These are phyloP conservation scores for Aquilaria sinensis DNA, from an alignment of 345 rosid genomes.

Conservation along the genomic window DNA sequence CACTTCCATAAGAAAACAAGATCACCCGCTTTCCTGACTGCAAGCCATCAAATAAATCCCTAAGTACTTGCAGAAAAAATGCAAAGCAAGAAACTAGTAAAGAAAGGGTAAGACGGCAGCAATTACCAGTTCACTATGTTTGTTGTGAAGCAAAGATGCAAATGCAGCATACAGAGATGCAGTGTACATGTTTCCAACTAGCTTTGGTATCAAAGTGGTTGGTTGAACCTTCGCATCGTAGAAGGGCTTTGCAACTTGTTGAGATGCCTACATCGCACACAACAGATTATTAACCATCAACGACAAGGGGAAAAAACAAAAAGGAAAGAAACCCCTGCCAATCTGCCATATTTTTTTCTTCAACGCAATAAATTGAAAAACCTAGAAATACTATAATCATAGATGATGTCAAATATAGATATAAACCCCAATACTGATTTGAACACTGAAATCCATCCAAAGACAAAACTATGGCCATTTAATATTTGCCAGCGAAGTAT, in stretches of 20 bases:
- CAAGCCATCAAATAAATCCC: slow-evolving; percentile 5
- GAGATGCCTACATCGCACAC: slow-evolving; percentile 56
- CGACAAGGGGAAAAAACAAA: slow-evolving; percentile 12
- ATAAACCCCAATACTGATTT: background rate
- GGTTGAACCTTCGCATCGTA: slow-evolving; percentile 86
- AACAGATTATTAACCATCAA: slow-evolving; percentile 7
- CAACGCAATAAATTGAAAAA: slow-evolving; percentile 11
- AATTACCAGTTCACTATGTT: slow-evolving; percentile 65
- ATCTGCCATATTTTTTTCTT: too few relatives aligned
- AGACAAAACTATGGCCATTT: background rate
- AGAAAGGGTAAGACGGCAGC: slow-evolving; percentile 6
- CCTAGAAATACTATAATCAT: background rate
- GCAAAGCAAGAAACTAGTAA: background rate
- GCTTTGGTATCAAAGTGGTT: slow-evolving; percentile 81
- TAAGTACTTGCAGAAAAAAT: slow-evolving; percentile 1
- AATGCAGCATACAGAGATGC: slow-evolving; percentile 97
- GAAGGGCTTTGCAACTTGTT: slow-evolving; percentile 85
- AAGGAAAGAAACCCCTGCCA: background rate
- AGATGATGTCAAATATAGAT: background rate
- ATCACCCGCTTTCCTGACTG: slow-evolving; percentile 80
- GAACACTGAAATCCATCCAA: background rate
- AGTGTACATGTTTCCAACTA: slow-evolving; percentile 99
- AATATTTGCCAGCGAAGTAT: background rate
- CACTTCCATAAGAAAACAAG: slow-evolving; percentile 97
- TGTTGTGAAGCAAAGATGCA: slow-evolving; percentile 84